phyloP scores from a whole-genome alignment of 495 filamentous ascomycete species.

The Penicillium salamii region DNA sequence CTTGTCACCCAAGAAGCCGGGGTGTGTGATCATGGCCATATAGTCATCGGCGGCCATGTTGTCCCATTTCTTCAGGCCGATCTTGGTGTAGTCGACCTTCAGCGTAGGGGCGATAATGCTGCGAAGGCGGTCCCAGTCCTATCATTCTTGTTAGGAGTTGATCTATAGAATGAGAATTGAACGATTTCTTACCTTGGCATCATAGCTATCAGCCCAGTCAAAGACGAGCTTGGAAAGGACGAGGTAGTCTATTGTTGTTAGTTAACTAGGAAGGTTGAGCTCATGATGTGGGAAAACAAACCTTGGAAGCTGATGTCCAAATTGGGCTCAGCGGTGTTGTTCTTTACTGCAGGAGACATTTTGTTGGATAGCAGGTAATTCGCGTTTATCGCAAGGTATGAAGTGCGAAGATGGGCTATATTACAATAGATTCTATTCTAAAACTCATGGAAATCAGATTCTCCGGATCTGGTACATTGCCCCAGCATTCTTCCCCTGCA shows the following conservation, averaged over 20 bases:
- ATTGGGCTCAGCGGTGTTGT: slow-evolving; percentile 19
- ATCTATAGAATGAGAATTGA: background rate
- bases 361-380: background rate
- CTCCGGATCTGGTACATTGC: slow-evolving; percentile 5
- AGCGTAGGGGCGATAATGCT: slow-evolving; percentile 72
- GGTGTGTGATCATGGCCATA: slow-evolving; percentile 64
- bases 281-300: background rate
- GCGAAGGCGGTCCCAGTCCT: slow-evolving; percentile 69
- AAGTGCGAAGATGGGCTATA: slow-evolving; percentile 5
- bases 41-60: slow-evolving; percentile 71
- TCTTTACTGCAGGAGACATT: slow-evolving; percentile 28
- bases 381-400: background rate
- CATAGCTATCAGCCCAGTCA: slow-evolving; percentile 84
- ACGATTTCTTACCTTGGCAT: slow-evolving; percentile 50
- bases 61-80: slow-evolving; percentile 69
- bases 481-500: background rate
- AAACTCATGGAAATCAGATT: background rate
- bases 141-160: background rate
- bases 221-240: slow-evolving; percentile 40
- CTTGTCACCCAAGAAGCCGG: slow-evolving; percentile 66
- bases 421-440: background rate
- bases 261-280: too few species aligned
- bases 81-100: slow-evolving; percentile 70
- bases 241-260: slow-evolving; percentile 19
- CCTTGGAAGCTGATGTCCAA: slow-evolving; percentile 30